Conservation (phyloP, 2,329 filamentous ascomycete genomes). For the Rutstroemia sp. region DNA sequence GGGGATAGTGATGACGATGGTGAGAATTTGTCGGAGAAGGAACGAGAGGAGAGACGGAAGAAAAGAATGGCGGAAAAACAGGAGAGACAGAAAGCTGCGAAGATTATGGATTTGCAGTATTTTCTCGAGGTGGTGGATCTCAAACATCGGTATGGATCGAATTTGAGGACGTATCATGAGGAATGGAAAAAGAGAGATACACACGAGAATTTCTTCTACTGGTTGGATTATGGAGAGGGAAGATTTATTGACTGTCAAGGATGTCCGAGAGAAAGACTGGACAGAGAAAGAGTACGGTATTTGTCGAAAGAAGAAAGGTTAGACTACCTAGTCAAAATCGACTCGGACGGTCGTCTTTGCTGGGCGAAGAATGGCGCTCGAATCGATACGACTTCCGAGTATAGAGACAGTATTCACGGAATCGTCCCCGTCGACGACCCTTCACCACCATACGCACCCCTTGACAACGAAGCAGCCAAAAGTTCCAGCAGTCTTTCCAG, state of each 20-base stretch:
- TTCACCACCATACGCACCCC: constrained; percentile 42
- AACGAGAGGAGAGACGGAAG: constrained; percentile 33
- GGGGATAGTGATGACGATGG: constrained; percentile 14
- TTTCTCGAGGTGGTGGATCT: constrained; percentile 78
- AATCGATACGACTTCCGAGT: constrained; percentile 70
- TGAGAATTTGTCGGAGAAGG: constrained; percentile 26
- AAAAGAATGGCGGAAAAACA: constrained; percentile 43
- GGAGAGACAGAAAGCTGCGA: constrained; percentile 57
- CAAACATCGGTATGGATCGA: constrained; percentile 64
- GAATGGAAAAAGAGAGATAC: constrained; percentile 75
- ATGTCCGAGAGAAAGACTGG: constrained; percentile 67
- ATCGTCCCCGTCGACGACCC: constrained; percentile 57
- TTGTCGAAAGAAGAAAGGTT: constrained; percentile 74
- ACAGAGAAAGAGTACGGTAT: constrained; percentile 76
- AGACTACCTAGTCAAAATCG: constrained; percentile 73
- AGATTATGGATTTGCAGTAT: constrained; percentile 79
- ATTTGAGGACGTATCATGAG: constrained; percentile 72
- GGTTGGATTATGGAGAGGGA: constrained; percentile 79
- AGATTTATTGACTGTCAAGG: constrained; percentile 59
- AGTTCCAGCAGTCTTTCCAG: background rate
- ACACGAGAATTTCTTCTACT: constrained; percentile 87
- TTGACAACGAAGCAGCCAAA: constrained; percentile 21
- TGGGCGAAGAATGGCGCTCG: constrained; percentile 78
- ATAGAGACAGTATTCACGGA: constrained; percentile 72
- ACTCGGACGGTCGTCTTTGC: constrained; percentile 65